Base-by-base conservation (phyloP, 768 basidiomycete genomes). In the Fomitopsis pulvina region DNA sequence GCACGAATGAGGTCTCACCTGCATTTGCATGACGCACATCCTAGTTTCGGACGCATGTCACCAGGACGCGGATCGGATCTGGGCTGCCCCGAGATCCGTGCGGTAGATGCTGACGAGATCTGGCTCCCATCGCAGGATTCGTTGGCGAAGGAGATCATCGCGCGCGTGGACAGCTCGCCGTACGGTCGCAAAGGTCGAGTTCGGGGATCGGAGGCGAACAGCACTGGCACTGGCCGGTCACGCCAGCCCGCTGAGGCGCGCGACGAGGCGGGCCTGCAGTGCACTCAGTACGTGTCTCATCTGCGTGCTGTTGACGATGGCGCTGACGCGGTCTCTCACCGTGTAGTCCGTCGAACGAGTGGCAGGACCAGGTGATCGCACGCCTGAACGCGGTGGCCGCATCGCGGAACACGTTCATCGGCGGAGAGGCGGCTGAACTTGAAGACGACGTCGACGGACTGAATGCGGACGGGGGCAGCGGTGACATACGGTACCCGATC, bases 291-390 rank as follows among this genome's bases (percentile, higher is more conserved):
- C 53, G 82, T 71, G 5, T 42, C 27, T 25, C 28, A 27, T 22
- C 30, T 25, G 21, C 44, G 28, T 28, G 12, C 22, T 20, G 16
- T 30, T 21, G 11, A 27, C 9, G 28, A 44, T 30, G 4, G 42
- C 26, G 42, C 49, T 54, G 25, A 47, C 51, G 51, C 52, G n/a
- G 18, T 40, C n/a, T 48, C 29, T 51, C 29, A n/a, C n/a, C n/a
- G n/a, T n/a, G 16, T 45, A 89, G 86, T 55, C 87, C 87, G 16
- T 85, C 86, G 21, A 83, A 81, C 54, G 87, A 91, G 65, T 91
- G 88, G 88, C 89, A 91, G 64, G 86, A 87, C 58, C 71, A 72
- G 40, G 81, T 91, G 2, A 67, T 62, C 28, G 58, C 56, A 3
- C 62, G 56, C 6, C 52, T 71, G 47, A 62, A 62, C 45, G 37